phyloP scores from a whole-genome alignment of 768 basidiomycete genomes.

The Pholiota conissans region DNA sequence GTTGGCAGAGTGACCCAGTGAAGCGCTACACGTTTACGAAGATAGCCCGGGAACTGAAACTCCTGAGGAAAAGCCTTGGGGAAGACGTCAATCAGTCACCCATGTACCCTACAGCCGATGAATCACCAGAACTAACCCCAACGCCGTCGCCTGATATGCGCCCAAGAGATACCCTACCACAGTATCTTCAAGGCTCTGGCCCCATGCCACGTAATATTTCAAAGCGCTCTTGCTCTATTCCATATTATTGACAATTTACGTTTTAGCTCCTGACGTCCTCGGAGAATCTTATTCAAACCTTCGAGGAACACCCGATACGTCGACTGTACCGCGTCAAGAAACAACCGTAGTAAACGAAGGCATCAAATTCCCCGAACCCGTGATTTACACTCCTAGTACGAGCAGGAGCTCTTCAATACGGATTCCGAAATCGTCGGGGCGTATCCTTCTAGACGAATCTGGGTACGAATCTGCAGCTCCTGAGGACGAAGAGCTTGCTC shows the following conservation, averaged over 20 bases:
- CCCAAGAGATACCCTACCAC: constrained; percentile 21
- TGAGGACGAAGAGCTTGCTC: constrained; percentile 37
- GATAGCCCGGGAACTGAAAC: constrained; percentile 49
- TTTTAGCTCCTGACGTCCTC: constrained; percentile 14
- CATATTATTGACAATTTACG: no score
- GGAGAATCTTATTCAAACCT: neutral
- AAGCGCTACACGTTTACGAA: constrained; percentile 53
- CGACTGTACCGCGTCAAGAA: constrained; percentile 26
- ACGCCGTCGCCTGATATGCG: constrained; percentile 34
- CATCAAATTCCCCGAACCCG: constrained; percentile 38
- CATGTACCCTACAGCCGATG: constrained; percentile 14
- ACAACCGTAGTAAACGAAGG: constrained; percentile 30
- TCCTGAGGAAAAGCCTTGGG: constrained; percentile 41
- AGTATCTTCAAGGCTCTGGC: constrained; percentile 17
- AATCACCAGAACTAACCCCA: constrained; percentile 17
- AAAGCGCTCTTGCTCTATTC: neutral
- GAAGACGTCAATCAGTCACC: constrained; percentile 27
- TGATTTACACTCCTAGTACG: constrained; percentile 33
- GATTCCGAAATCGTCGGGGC: constrained; percentile 10
- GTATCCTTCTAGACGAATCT: constrained; percentile 14
- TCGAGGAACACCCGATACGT: neutral
- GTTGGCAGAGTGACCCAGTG: constrained; percentile 58
- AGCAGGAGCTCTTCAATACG: constrained; percentile 23
- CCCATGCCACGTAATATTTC: constrained; percentile 17
- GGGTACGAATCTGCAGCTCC: constrained; percentile 46